A percentile compares a stretch with the other conserved stretches of the same genome.
Conservation (phyloP, 192 early-diverging fungal species). For the Rhizoclosmatium globosum region DNA sequence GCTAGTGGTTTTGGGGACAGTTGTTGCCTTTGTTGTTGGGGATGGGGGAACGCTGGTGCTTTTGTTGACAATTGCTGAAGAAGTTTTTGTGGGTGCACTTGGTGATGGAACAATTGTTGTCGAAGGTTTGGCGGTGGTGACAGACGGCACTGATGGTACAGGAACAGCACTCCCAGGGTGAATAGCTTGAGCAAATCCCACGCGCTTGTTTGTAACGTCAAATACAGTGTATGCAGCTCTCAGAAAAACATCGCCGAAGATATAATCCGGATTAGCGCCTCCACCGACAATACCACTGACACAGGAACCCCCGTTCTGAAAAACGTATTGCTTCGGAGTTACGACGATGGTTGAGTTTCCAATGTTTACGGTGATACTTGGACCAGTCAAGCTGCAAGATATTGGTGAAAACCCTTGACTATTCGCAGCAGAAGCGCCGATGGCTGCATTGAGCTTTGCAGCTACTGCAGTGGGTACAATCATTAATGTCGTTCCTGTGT, state of each 20-base stretch:
- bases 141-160: neutral
- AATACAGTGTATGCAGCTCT: conserved; percentile 49
- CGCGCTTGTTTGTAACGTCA: conserved; percentile 42
- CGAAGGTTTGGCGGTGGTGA: neutral
- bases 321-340: conserved; percentile 28
- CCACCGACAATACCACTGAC: conserved; percentile 25
- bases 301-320: conserved; percentile 35
- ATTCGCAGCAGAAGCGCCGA: conserved; percentile 45
- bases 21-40: neutral
- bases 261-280: conserved; percentile 19
- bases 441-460: conserved; percentile 38
- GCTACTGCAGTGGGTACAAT: conserved; percentile 30
- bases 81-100: neutral
- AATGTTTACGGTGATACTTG: conserved; percentile 24
- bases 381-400: conserved; percentile 24
- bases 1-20: neutral
- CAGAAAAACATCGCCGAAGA: conserved; percentile 51
- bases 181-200: conserved; percentile 44
- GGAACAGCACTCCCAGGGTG: conserved; percentile 2
- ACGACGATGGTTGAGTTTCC: conserved; percentile 12
- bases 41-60: neutral
- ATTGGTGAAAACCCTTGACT: neutral
- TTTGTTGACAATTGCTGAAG: neutral
- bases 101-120: neutral
- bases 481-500: conserved; percentile 49